Percentiles rank a stretch among this genome's conserved stretches.
Evolutionary conservation across 1,284 basidiomycete species (phyloP).

Genomic region (Trametes hirsuta): DNA sequence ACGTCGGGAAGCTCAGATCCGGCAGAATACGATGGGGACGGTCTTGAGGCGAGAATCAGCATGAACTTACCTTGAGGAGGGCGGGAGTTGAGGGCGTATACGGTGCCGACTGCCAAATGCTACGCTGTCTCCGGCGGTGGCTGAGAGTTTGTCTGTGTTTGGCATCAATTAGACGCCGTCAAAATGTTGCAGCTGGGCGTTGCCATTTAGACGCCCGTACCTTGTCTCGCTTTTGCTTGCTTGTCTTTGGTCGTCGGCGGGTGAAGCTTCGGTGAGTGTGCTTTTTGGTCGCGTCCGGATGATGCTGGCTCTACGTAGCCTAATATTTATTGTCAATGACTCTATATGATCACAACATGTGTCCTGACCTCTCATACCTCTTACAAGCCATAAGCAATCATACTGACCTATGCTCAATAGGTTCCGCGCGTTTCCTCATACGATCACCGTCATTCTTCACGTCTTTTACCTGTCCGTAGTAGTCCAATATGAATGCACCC

Average conservation of each 20-base stretch:
- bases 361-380: slow-evolving; percentile 35
- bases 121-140: slow-evolving; percentile 26
- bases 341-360: slow-evolving; percentile 52
- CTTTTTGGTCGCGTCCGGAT: slow-evolving; percentile 29
- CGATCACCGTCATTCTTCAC: neutral
- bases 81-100: slow-evolving; percentile 40
- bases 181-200: slow-evolving; percentile 9
- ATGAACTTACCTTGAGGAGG: slow-evolving; percentile 67
- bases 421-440: neutral
- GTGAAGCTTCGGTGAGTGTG: slow-evolving; percentile 23
- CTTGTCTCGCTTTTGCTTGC: slow-evolving; percentile 13
- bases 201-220: slow-evolving; percentile 6
- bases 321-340: slow-evolving; percentile 78
- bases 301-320: slow-evolving; percentile 50
- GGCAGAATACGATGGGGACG: slow-evolving; percentile 29
- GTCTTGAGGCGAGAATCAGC: slow-evolving; percentile 29
- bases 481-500: slow-evolving; percentile 82
- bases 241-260: slow-evolving; percentile 10
- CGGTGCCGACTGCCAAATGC: slow-evolving; percentile 12
- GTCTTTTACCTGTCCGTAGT: slow-evolving; percentile 15
- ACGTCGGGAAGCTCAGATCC: slow-evolving; percentile 29
- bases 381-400: neutral
- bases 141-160: slow-evolving; percentile 39
- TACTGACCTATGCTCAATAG: slow-evolving; percentile 5
- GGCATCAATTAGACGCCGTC: slow-evolving; percentile 35